Evolutionary conservation across 2,329 filamentous ascomycete genomes (phyloP), one percentile per base, ranked within the genome.

Genomic region (Pestalotiopsis sp.): DNA sequence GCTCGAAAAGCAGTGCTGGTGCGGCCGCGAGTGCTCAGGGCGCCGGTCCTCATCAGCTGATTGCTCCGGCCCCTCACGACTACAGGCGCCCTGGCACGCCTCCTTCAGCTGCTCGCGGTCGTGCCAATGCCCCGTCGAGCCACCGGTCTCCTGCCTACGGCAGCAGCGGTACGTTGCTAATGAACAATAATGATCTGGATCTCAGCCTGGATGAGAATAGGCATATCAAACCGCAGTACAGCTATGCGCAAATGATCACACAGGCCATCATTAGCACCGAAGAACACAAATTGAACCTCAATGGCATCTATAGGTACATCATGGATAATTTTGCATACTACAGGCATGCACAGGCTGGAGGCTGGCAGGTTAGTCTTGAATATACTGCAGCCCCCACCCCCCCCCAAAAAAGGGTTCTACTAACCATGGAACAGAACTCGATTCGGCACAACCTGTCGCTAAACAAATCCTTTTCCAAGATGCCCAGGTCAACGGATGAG

Each of bases 381-480:
- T 4, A 66, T 56, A 30, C 22, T 30, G 61, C 22, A 22, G 24
- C 64, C n/a, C n/a, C n/a, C n/a, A n/a, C n/a, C n/a, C n/a, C n/a
- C n/a, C n/a, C n/a, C n/a, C 6, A 7, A n/a, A 40, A 35, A 67
- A 74, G 30, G 2, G 0, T 14, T 58, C 24, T 6, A 40, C 61
- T 81, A 68, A 80, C 68, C 9, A 24, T 20, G 10, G 57, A 55
- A 6, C 74, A 94, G 89, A 99, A 99, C 78, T 98, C 94, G 0
- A 99, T 99, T 72, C 91, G 96, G 13, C 96, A 99, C 78, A 99
- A 99, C 74, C 81, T 99, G 14, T 98, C 96, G 1, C 82, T 99
- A 56, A 98, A 97, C 79, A 97, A 98, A 78, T 90, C 92, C 0
- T 99, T 99, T 75, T 91, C 94, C 73, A 99, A 99, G 79, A 92